Percentiles rank a stretch among this genome's conserved stretches.
Conservation (phyloP, 2,329 filamentous ascomycete species). For the Neonectria faginata region DNA sequence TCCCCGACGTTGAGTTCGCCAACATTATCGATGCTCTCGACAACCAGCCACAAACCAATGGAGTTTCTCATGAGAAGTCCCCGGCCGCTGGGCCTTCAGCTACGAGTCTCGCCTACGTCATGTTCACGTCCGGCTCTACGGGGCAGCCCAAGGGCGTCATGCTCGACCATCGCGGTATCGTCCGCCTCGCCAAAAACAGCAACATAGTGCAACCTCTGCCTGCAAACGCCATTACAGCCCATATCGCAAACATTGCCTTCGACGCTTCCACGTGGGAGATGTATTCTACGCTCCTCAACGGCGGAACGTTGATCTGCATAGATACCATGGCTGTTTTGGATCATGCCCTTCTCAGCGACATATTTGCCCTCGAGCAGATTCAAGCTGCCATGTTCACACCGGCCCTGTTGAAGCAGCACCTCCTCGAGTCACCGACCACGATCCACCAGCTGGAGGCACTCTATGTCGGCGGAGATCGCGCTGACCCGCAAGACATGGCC, state of each 20-base stretch:
- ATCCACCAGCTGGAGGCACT: conserved; percentile 20
- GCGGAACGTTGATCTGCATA: conserved; percentile 31
- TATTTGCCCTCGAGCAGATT: conserved; percentile 31
- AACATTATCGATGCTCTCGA: background rate
- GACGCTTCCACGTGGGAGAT: conserved; percentile 29
- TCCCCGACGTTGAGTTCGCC: background rate
- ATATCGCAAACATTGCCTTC: conserved; percentile 29
- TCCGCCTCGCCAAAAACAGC: conserved; percentile 21
- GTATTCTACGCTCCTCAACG: conserved; percentile 14
- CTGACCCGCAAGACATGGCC: conserved; percentile 23
- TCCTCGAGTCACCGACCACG: conserved; percentile 21
- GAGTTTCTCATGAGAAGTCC: background rate
- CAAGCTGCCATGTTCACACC: conserved; percentile 30
- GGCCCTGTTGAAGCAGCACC: conserved; percentile 37
- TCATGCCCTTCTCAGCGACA: background rate
- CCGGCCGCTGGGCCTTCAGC: background rate
- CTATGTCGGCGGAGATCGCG: conserved; percentile 35
- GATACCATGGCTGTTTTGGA: conserved; percentile 26
- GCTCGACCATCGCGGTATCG: conserved; percentile 13
- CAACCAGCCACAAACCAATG: background rate
- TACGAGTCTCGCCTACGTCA: conserved; percentile 16
- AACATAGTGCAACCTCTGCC: conserved; percentile 5
- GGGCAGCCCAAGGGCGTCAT: conserved; percentile 17
- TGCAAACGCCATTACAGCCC: conserved; percentile 12
- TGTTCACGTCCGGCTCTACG: conserved; percentile 19